Evolutionary conservation across 139 green algal species (phyloP), one percentile per base, ranked within the genome.

Genomic region (Picochlorum sp.): DNA sequence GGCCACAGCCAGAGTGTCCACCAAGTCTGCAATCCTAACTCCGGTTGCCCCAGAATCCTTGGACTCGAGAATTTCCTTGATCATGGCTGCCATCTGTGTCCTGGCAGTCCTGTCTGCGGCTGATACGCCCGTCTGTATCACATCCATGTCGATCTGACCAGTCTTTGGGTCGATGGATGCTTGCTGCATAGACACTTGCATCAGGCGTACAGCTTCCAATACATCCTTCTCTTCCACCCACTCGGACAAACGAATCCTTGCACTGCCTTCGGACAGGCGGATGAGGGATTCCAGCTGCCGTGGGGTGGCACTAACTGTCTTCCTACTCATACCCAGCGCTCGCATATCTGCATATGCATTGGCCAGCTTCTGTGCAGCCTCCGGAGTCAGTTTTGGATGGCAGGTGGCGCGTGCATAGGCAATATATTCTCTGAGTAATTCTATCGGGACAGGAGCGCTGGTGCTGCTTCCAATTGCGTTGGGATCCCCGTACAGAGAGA

Each of bases 271-370:
- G 11, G 81, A 89, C 62, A 97, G 69, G 18, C 91, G 82, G 57
- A 99, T 79, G 20, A 99, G 74, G 20, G 90, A 92, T 82, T 99
- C 94, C 65, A 99, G 85, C 86, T 99, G 94, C 4, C 93, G 82
- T 0, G 93, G 90, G 1, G 93, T 99, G 38, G 93, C 91, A 14
- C 83, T 86, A 63, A 95, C 87, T 30, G 78, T 74, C 74, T 88
- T 83, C 20, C 77, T 71, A 24, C 71, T 74, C 30, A 81, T 77
- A 41, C 85, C 84, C 45, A 85, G 67, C 10, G 57, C 61, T 30
- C 92, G 85, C 82, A 99, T 87, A 26, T 89, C 77, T 26, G 87
- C 71, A 75, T 98, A 99, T 21, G 68, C 67, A 3, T 81, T 67
- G 7, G 92, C 71, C 62, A 97, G 81, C 49, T 83, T 75, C 24